These are phyloP conservation scores for Steccherinum ochraceum DNA, from an alignment of 768 basidiomycete genomes.

Conservation along the genomic window DNA sequence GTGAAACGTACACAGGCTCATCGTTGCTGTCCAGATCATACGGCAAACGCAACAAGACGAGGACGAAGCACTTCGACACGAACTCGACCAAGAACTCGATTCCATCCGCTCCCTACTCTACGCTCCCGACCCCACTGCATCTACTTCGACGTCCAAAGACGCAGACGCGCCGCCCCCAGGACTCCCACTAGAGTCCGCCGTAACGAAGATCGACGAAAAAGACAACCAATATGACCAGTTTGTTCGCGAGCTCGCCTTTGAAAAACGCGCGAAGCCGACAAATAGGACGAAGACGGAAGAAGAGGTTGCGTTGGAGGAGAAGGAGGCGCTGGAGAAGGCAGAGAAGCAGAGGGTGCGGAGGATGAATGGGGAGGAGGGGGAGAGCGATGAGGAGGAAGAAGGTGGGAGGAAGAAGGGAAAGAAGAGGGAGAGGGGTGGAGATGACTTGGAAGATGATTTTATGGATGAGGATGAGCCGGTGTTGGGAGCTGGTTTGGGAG, in stretches of 20 bases:
- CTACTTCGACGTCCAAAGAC: slow-evolving; percentile 7
- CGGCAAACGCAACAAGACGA: slow-evolving; percentile 86
- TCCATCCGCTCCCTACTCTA: slow-evolving; percentile 72
- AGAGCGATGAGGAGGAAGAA: slow-evolving; percentile 57
- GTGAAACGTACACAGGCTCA: background rate
- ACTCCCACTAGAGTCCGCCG: background rate
- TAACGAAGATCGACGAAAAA: slow-evolving; percentile 10
- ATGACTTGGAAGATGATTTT: slow-evolving; percentile 92
- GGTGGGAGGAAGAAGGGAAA: slow-evolving; percentile 27
- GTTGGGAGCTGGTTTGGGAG: slow-evolving; percentile 29
- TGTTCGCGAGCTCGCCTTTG: slow-evolving; percentile 89
- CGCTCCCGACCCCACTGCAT: slow-evolving; percentile 39
- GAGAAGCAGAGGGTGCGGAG: slow-evolving; percentile 72
- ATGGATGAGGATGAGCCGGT: slow-evolving; percentile 20
- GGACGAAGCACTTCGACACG: slow-evolving; percentile 78
- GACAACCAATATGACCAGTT: slow-evolving; percentile 85
- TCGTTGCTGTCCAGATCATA: slow-evolving; percentile 45
- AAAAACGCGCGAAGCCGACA: slow-evolving; percentile 88
- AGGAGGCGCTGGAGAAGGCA: slow-evolving; percentile 78
- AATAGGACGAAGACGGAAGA: slow-evolving; percentile 96
- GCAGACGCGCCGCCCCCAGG: background rate
- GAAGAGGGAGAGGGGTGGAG: slow-evolving; percentile 54
- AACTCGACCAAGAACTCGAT: slow-evolving; percentile 86
- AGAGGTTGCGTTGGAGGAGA: slow-evolving; percentile 84
- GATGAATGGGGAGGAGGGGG: slow-evolving; percentile 76